Base-by-base conservation (phyloP, 352 stramenopile genomes). In the Phytophthora pisi region DNA sequence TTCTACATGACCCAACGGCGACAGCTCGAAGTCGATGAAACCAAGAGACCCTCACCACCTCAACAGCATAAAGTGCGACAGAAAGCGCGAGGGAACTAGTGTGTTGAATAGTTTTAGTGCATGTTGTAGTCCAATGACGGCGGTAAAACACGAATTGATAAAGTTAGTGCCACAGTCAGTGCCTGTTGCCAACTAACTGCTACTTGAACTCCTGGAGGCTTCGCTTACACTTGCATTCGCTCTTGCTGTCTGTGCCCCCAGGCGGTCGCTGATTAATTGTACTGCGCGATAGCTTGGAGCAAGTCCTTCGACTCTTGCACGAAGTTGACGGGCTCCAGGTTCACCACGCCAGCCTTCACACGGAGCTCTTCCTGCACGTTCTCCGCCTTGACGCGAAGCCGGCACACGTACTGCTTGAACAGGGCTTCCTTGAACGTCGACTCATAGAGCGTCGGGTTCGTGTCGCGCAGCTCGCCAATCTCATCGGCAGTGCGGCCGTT, bases 361-460 rank as follows among this genome's bases (percentile, higher is more conserved):
- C 97, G 92, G 26, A 91, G 70, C 78, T 99, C 97, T 54, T 99
- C 97, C 62, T 98, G 95, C 18, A 99, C 92, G 58, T 97, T 92
- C 78, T 99, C 97, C 40, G 96, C 91, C 86, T 99, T 99, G 60
- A 99, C 77, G 58, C 93, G 88, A 46, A 98, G 73, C 20, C 89
- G 89, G 61, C 94, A 84, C 18, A 93, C 75, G 57, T 94, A 96
- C 72, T 91, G 81, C 68, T 92, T 92, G 76, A 99, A 98, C 30
- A 92, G 75, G 18, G 93, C 94, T 36, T 97, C 96, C 69, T 96
- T 95, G 81, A 99, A 99, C 20, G 72, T 85, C 1, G 87, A 88
- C 57, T 99, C 96, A 69, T 97, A 99, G 4, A 90, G 63, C 28
- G 89, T 78, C 56, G 92, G 79, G 70, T 98, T 95, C 34, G 80